Evolutionary conservation across 768 basidiomycete species (phyloP).

Genomic region (Leucosporidium scottii): DNA sequence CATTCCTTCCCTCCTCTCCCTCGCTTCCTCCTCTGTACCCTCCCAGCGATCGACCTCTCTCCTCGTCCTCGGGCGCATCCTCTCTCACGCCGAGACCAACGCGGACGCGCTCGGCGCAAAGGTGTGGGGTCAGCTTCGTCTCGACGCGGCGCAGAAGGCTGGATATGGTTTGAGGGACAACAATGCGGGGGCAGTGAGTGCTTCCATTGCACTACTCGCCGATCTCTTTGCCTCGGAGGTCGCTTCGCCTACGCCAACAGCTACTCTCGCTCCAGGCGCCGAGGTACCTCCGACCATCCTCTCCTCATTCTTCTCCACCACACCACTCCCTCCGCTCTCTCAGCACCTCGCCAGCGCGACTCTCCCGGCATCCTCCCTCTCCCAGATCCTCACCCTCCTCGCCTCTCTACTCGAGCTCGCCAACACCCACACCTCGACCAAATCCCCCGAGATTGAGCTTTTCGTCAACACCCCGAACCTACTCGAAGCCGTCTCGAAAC

Average conservation of each 20-base stretch:
- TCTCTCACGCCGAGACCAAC: not conserved
- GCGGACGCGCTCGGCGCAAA: not conserved
- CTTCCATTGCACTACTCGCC: not conserved
- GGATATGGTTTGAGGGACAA: conserved; percentile 13
- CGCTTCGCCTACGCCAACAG: not conserved
- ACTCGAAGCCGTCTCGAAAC: conserved; percentile 8
- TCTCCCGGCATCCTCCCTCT: conserved; percentile 1
- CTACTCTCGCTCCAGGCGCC: not conserved
- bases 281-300: conserved; percentile 10
- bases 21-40: conserved; percentile 26
- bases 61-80: conserved; percentile 12
- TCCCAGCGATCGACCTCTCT: conserved; percentile 24
- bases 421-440: conserved; percentile 40
- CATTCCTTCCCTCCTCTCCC: conserved; percentile 20
- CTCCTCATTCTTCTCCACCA: not conserved
- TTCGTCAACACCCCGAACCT: conserved; percentile 14
- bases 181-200: conserved; percentile 9
- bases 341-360: conserved; percentile 1
- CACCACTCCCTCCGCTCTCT: conserved; percentile 3
- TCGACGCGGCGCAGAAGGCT: conserved; percentile 1
- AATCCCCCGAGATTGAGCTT: conserved; percentile 22
- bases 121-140: conserved; percentile 6
- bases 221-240: not conserved
- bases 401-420: conserved; percentile 43
- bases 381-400: conserved; percentile 50